Evolutionary conservation across 75 land plant species (phyloP).

Genomic region (Cunninghamia lanceolata): DNA sequence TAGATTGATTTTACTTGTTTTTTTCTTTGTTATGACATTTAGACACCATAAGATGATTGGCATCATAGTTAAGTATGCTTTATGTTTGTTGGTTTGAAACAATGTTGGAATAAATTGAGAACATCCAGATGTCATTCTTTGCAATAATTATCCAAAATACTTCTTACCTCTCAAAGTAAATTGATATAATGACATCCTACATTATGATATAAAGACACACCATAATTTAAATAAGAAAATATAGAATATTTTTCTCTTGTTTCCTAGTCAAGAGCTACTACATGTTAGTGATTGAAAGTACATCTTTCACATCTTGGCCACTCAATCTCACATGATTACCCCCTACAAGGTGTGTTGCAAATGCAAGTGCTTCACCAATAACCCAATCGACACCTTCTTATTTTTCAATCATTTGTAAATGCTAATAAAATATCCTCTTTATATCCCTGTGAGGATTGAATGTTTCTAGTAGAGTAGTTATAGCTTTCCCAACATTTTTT

Average conservation of each 20-base stretch:
- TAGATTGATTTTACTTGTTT: too few relatives aligned
- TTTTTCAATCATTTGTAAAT: constrained; percentile 89
- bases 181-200: too few relatives aligned
- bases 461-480: constrained; percentile 72
- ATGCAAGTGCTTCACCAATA: constrained; percentile 93
- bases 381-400: constrained; percentile 95
- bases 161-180: too few relatives aligned
- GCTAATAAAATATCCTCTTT: constrained; percentile 72
- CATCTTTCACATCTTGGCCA: constrained; percentile 98
- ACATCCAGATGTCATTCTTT: too few relatives aligned
- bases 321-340: constrained; percentile 94
- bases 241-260: constrained; percentile 63
- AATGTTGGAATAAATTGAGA: too few relatives aligned
- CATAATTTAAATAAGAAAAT: too few relatives aligned
- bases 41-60: too few relatives aligned
- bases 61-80: too few relatives aligned
- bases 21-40: too few relatives aligned
- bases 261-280: constrained; percentile 84
- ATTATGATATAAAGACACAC: too few relatives aligned
- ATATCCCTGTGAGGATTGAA: constrained; percentile 84
- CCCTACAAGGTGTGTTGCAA: constrained; percentile 85
- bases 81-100: too few relatives aligned
- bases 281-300: constrained; percentile 93
- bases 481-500: constrained; percentile 90
- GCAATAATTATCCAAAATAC: too few relatives aligned